Conservation (phyloP, 176 grass and related monocot genomes). For the Triticum timopheevii region DNA sequence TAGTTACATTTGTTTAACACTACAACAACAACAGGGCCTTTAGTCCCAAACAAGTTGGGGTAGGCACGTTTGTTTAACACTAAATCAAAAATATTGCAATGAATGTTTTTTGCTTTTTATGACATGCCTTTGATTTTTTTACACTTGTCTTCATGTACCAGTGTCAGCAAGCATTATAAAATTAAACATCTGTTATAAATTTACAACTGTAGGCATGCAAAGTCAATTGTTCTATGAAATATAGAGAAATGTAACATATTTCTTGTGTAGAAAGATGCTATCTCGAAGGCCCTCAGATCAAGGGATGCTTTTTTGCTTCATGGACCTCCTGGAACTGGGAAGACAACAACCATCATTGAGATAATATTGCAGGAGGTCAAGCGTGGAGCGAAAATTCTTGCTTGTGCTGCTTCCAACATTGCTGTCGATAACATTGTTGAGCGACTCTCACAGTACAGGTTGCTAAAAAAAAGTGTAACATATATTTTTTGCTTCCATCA, state of each 20-base stretch:
- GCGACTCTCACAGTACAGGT: conserved; percentile 88
- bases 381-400: conserved; percentile 92
- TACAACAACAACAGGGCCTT: too few species aligned
- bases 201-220: not conserved
- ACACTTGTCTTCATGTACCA: not conserved
- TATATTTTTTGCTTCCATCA: not conserved
- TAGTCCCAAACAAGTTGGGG: too few species aligned
- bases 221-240: not conserved
- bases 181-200: not conserved
- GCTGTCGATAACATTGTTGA: conserved; percentile 99
- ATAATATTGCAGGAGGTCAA: conserved; percentile 98
- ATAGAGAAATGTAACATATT: not conserved
- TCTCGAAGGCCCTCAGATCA: conserved; percentile 80
- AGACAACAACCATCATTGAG: conserved; percentile 95
- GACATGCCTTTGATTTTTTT: not conserved
- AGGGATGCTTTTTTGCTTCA: conserved; percentile 98
- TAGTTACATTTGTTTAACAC: not conserved
- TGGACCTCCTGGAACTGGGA: conserved; percentile 97
- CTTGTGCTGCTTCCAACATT: conserved; percentile 99
- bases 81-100: not conserved
- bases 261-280: conserved; percentile 78
- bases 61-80: conserved; percentile 1
- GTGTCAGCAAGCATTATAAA: not conserved
- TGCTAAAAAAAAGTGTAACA: conserved; percentile 12
- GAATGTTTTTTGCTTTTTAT: not conserved